A percentile compares a stretch with the other conserved stretches of the same genome.
phyloP scores from a whole-genome alignment of 2,329 filamentous ascomycete genomes.

The Chaetomium sp. region DNA sequence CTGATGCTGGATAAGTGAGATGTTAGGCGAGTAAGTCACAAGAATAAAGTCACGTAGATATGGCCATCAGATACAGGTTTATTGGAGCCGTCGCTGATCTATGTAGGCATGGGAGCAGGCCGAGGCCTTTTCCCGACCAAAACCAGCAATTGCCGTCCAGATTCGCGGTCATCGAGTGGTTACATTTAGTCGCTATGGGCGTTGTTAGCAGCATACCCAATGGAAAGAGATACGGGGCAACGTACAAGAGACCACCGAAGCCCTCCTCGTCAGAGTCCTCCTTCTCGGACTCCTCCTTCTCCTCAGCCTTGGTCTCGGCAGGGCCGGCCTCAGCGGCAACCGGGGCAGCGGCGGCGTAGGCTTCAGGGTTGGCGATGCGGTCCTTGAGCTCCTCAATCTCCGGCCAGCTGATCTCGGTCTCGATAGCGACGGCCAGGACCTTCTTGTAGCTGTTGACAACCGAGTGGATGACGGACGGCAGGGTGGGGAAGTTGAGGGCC shows the following conservation, averaged over 20 bases:
- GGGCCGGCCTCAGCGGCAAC: slow-evolving; percentile 48
- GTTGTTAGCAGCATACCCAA: slow-evolving; percentile 33
- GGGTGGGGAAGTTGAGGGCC: slow-evolving; percentile 88
- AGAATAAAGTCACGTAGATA: not conserved
- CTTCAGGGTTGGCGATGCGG: slow-evolving; percentile 97
- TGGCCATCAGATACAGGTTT: slow-evolving; percentile 28
- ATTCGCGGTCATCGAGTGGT: slow-evolving; percentile 34
- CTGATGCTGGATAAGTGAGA: not conserved
- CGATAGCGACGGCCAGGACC: slow-evolving; percentile 77
- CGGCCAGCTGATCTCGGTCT: slow-evolving; percentile 89
- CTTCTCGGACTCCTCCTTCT: slow-evolving; percentile 57
- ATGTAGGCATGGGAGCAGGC: slow-evolving; percentile 38
- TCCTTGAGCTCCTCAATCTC: slow-evolving; percentile 98
- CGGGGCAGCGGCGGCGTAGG: slow-evolving; percentile 80
- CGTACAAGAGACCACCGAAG: slow-evolving; percentile 76
- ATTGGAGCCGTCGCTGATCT: slow-evolving; percentile 43
- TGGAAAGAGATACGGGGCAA: slow-evolving; percentile 13
- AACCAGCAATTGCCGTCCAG: slow-evolving; percentile 36
- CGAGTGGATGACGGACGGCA: slow-evolving; percentile 94
- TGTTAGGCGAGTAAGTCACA: slow-evolving; percentile 1
- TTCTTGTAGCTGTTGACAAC: slow-evolving; percentile 99
- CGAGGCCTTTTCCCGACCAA: slow-evolving; percentile 39
- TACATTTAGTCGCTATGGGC: slow-evolving; percentile 45
- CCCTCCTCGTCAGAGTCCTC: slow-evolving; percentile 61
- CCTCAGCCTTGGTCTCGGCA: slow-evolving; percentile 54